phyloP scores from a whole-genome alignment of 768 basidiomycete genomes.

The Suillus ampliporus region DNA sequence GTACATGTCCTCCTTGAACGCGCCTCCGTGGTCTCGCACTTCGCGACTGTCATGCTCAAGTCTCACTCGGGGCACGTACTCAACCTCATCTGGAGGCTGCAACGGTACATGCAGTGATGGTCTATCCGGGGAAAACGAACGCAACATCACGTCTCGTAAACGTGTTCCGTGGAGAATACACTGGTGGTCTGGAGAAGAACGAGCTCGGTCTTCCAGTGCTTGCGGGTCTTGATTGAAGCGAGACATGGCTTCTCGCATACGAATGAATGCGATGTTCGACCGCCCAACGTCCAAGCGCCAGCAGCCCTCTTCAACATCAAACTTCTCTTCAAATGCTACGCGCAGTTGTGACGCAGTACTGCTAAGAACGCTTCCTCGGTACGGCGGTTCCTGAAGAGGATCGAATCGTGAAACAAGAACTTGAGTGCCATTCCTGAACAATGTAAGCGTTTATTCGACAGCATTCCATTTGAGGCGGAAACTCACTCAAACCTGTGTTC shows the following conservation, averaged over 20 bases:
- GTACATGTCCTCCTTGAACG: constrained; percentile 73
- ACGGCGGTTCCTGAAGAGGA: constrained; percentile 60
- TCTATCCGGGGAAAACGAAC: constrained; percentile 50
- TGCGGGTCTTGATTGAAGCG: constrained; percentile 60
- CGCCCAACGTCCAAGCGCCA: constrained; percentile 79
- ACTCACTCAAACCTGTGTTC: constrained; percentile 76
- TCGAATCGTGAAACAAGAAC: constrained; percentile 68
- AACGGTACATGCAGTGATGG: constrained; percentile 35
- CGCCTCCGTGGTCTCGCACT: constrained; percentile 41
- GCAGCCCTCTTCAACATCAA: constrained; percentile 46
- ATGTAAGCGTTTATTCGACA: constrained; percentile 11
- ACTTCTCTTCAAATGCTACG: constrained; percentile 60
- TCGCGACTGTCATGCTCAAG: constrained; percentile 44
- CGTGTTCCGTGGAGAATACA: constrained; percentile 71
- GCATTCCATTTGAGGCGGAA: neutral
- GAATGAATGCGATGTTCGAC: constrained; percentile 66
- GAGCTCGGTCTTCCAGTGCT: constrained; percentile 37
- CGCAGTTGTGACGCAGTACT: constrained; percentile 56
- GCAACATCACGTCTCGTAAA: constrained; percentile 73
- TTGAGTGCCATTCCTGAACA: constrained; percentile 68
- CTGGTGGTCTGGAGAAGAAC: constrained; percentile 45
- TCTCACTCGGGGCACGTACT: constrained; percentile 42
- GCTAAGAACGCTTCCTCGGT: constrained; percentile 61
- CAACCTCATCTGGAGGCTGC: constrained; percentile 45
- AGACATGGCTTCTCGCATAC: constrained; percentile 72